phyloP scores from a whole-genome alignment of 2,329 filamentous ascomycete genomes.

The Diaporthe longicolla region DNA sequence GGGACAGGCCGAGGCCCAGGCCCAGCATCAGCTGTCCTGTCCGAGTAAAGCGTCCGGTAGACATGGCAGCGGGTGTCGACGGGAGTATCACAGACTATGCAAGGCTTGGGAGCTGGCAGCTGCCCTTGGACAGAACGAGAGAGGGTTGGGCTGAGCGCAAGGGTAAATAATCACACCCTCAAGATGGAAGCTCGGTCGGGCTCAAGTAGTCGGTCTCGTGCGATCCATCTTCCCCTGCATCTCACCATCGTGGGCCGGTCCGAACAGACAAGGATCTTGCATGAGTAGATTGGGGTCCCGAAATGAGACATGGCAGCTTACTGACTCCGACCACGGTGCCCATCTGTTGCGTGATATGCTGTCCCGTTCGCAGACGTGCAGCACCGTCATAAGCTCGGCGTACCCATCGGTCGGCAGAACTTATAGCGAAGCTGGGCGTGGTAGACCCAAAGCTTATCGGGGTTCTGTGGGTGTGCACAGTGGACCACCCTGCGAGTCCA shows the following conservation, averaged over 20 bases:
- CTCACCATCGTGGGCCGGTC: constrained; percentile 10
- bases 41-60: constrained; percentile 17
- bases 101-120: background rate
- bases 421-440: background rate
- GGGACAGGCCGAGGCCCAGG: constrained; percentile 47
- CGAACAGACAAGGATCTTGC: constrained; percentile 21
- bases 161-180: too few species aligned
- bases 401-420: background rate
- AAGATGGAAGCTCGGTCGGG: background rate
- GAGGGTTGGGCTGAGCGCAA: background rate
- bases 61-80: constrained; percentile 32
- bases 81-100: background rate
- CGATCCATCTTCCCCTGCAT: too few species aligned
- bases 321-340: constrained; percentile 22
- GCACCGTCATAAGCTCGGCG: background rate
- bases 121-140: background rate
- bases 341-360: background rate
- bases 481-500: background rate
- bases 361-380: background rate
- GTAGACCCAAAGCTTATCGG: constrained; percentile 21
- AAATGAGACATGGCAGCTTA: background rate
- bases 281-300: constrained; percentile 16
- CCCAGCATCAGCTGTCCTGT: constrained; percentile 31
- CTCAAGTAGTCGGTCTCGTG: constrained; percentile 15
- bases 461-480: background rate